Conservation (phyloP, 2,329 filamentous ascomycete genomes). For the Teratosphaeria pseudoeucalypti region DNA sequence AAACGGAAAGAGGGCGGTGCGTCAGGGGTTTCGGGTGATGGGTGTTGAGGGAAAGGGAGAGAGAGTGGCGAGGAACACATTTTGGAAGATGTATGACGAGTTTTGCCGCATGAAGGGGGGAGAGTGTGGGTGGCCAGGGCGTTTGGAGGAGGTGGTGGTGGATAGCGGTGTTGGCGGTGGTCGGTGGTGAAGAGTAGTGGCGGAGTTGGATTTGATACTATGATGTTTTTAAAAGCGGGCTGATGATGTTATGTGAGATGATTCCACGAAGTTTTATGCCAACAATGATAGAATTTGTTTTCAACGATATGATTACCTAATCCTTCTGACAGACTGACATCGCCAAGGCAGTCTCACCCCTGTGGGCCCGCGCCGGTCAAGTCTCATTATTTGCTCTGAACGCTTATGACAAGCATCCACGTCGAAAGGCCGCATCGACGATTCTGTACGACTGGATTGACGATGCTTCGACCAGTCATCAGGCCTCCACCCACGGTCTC, state of each 20-base stretch:
- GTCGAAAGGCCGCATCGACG: no score
- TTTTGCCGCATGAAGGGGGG: neutral
- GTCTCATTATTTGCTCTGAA: no score
- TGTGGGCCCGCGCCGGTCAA: no score
- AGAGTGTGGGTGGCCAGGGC: neutral
- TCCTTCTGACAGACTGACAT: no score
- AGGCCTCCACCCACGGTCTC: neutral
- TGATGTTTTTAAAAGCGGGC: no score
- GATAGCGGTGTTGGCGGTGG: neutral
- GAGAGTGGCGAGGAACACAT: slow-evolving; percentile 3
- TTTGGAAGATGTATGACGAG: slow-evolving; percentile 8
- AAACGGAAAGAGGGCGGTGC: slow-evolving; percentile 2
- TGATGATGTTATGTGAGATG: no score
- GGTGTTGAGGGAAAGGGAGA: slow-evolving; percentile 1
- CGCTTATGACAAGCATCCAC: no score
- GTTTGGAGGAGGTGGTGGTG: neutral
- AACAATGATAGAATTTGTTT: no score
- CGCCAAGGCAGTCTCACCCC: no score
- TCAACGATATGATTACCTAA: no score
- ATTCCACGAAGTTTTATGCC: no score
- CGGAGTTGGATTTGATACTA: no score
- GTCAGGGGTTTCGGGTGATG: slow-evolving; percentile 2
- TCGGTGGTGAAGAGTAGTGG: neutral
- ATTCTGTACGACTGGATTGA: neutral
- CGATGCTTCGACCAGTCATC: neutral